phyloP scores from a whole-genome alignment of 225 moss, liverwort and hornwort species.

The Neckera pumila region DNA sequence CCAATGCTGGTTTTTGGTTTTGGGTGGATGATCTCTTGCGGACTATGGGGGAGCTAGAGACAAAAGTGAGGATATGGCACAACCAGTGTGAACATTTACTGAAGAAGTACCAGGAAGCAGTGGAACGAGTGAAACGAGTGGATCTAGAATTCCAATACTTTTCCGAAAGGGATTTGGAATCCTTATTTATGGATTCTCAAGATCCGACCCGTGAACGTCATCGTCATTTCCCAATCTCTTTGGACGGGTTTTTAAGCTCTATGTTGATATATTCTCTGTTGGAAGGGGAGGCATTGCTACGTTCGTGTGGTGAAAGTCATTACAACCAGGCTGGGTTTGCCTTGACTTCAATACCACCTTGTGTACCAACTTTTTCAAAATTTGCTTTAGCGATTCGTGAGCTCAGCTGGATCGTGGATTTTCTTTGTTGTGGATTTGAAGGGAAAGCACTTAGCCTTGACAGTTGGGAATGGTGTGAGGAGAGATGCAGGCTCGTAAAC shows the following conservation, averaged over 20 bases:
- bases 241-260: too few relatives aligned
- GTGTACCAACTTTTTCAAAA: background rate
- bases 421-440: background rate
- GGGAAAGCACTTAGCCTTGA: background rate
- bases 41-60: background rate
- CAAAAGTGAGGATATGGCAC: background rate
- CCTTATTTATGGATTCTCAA: too few relatives aligned
- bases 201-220: background rate
- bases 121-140: background rate
- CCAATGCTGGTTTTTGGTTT: rapidly evolving
- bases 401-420: background rate
- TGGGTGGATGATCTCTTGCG: background rate
- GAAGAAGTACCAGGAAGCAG: background rate
- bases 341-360: background rate
- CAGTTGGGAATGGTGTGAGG: background rate
- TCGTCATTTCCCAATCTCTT: background rate
- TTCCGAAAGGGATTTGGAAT: background rate
- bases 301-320: background rate
- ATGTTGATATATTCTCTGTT: background rate
- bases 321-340: background rate
- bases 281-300: background rate
- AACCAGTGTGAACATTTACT: background rate
- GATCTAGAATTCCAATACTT: rapidly evolving
- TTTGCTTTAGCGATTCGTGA: background rate
- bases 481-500: background rate